Percentiles rank a stretch among this genome's conserved stretches.
These are phyloP conservation scores for Herpotrichia juniperi DNA, from an alignment of 2,329 filamentous ascomycete genomes.

Conservation along the genomic window DNA sequence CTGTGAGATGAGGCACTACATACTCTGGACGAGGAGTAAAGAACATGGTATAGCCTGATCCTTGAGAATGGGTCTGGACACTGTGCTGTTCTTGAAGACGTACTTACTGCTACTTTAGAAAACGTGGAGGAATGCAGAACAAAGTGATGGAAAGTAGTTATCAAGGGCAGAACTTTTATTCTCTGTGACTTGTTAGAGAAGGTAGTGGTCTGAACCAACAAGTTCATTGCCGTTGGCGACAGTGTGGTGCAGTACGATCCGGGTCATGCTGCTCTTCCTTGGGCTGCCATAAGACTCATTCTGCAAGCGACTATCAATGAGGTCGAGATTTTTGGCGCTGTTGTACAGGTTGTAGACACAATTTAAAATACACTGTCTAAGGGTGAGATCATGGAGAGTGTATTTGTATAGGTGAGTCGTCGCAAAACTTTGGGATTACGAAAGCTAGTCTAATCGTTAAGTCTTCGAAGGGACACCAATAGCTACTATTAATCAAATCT, in stretches of 20 bases:
- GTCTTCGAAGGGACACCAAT: no score
- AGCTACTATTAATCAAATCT: not conserved
- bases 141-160: not conserved
- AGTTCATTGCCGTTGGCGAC: slow-evolving; percentile 31
- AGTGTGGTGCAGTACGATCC: slow-evolving; percentile 31
- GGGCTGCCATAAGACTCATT: slow-evolving; percentile 31
- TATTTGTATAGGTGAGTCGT: not conserved
- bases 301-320: slow-evolving; percentile 21
- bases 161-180: slow-evolving; percentile 11
- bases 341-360: not conserved
- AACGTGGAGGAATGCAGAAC: not conserved
- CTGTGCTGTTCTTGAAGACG: not conserved
- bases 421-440: no score
- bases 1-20: not conserved
- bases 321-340: not conserved
- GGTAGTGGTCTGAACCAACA: slow-evolving; percentile 20
- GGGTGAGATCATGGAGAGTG: not conserved
- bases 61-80: not conserved
- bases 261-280: slow-evolving; percentile 32
- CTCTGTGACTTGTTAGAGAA: slow-evolving; percentile 27
- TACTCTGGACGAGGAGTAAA: not conserved
- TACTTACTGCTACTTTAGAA: not conserved
- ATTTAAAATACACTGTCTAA: not conserved
- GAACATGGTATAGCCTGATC: not conserved
- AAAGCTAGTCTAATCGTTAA: no score